phyloP scores from a whole-genome alignment of 1,139 yeast species.

The Lodderomyces jiufengensis region DNA sequence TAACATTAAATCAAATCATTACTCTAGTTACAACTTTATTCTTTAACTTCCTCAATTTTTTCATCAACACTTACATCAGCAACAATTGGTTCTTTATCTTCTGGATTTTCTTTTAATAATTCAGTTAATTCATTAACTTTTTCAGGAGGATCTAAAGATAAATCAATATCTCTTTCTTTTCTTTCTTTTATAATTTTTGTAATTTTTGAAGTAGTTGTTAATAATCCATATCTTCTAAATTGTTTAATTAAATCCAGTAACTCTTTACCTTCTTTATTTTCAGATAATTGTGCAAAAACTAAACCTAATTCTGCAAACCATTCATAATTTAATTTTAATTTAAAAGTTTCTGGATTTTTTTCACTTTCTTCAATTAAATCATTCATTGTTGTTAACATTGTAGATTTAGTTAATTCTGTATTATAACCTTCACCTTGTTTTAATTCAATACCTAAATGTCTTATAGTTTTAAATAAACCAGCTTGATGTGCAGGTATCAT shows the following conservation, averaged over 20 bases:
- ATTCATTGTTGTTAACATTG: conserved; percentile 25
- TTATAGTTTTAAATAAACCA: conserved; percentile 62
- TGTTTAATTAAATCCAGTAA: conserved; percentile 43
- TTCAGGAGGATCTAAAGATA: background rate
- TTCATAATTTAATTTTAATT: conserved; percentile 50
- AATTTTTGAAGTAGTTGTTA: conserved; percentile 44
- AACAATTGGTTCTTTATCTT: background rate
- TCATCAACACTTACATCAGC: conserved; percentile 2
- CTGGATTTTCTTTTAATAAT: background rate
- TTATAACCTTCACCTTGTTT: conserved; percentile 80
- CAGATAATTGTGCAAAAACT: conserved; percentile 38
- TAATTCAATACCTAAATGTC: conserved; percentile 59
- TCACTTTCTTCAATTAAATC: conserved; percentile 14
- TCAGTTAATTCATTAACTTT: background rate
- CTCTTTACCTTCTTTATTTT: conserved; percentile 28
- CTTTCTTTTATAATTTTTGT: conserved; percentile 37
- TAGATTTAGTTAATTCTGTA: conserved; percentile 46
- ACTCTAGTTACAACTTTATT: background rate
- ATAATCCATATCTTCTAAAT: conserved; percentile 62
- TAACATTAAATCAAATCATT: background rate
- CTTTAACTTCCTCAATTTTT: conserved; percentile 5
- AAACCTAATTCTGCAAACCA: conserved; percentile 51
- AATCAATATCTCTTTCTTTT: conserved; percentile 20
- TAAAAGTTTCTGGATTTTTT: conserved; percentile 21
- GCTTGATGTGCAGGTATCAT: conserved; percentile 72